Percentiles rank a stretch among this genome's conserved stretches.
Conservation (phyloP, 2,329 filamentous ascomycete species). For the Fusarium sambucinum region DNA sequence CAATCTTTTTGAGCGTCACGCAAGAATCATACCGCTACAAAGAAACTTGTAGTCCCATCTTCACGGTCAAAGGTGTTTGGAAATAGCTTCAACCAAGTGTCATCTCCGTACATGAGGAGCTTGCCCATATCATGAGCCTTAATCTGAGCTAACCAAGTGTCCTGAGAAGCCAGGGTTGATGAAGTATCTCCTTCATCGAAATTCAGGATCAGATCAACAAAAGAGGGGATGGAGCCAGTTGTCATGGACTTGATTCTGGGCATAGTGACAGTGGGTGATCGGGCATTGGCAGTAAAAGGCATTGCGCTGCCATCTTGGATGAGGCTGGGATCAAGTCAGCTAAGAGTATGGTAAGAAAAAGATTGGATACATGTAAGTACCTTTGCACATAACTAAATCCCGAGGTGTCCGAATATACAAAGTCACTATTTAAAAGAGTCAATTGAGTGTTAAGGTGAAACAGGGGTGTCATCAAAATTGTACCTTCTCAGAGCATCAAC, state of each 20-base stretch:
- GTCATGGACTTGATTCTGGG: constrained; percentile 97
- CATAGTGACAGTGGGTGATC: constrained; percentile 98
- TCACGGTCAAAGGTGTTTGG: constrained; percentile 86
- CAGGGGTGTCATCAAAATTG: neutral
- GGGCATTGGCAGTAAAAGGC: constrained; percentile 94
- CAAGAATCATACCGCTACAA: constrained; percentile 84
- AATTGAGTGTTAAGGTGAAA: constrained; percentile 33
- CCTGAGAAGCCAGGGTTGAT: constrained; percentile 87
- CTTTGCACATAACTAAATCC: constrained; percentile 90
- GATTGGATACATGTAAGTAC: constrained; percentile 60
- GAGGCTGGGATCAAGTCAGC: constrained; percentile 66
- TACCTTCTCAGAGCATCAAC: constrained; percentile 94
- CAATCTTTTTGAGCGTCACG: neutral
- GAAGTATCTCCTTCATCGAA: constrained; percentile 94
- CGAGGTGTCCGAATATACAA: constrained; percentile 85
- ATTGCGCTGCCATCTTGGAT: constrained; percentile 86
- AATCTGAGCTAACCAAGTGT: constrained; percentile 96
- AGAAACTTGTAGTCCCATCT: constrained; percentile 97
- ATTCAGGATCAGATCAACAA: constrained; percentile 96
- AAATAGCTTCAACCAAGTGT: constrained; percentile 98
- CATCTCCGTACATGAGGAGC: constrained; percentile 95
- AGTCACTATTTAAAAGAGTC: constrained; percentile 72
- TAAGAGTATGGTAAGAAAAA: neutral
- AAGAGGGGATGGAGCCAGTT: constrained; percentile 97
- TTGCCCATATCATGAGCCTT: constrained; percentile 78